phyloP scores from a whole-genome alignment of 768 basidiomycete genomes.

The Russula vinacea region DNA sequence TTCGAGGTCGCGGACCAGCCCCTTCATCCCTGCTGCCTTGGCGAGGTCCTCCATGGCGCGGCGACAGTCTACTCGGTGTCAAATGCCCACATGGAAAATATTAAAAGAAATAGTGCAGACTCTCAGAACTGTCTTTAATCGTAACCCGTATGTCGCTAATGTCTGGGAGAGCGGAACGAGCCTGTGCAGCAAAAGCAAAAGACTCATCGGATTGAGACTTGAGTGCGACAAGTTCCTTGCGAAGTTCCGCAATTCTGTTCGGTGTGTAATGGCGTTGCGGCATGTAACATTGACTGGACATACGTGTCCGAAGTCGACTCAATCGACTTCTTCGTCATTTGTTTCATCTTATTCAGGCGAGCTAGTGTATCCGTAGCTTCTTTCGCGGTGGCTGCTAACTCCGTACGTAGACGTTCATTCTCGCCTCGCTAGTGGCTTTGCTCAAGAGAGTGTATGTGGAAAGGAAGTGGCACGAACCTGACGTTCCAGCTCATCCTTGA shows the following conservation, averaged over 20 bases:
- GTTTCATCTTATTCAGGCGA: slow-evolving; percentile 22
- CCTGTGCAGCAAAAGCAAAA: slow-evolving; percentile 26
- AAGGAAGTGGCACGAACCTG: slow-evolving; percentile 12
- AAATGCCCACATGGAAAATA: not conserved
- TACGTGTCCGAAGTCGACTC: slow-evolving; percentile 20
- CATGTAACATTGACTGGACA: not conserved
- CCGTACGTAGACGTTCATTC: slow-evolving; percentile 25
- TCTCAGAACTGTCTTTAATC: slow-evolving; percentile 21
- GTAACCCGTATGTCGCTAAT: slow-evolving; percentile 18
- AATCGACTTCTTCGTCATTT: slow-evolving; percentile 16
- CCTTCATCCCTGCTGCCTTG: slow-evolving; percentile 20
- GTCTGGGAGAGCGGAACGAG: slow-evolving; percentile 24
- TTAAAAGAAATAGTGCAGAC: slow-evolving; percentile 12
- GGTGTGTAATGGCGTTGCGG: not conserved
- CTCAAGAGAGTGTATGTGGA: not conserved
- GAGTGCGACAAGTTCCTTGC: slow-evolving; percentile 17
- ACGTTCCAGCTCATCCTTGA: slow-evolving; percentile 25
- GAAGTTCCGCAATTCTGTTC: slow-evolving; percentile 26
- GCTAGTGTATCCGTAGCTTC: slow-evolving; percentile 12
- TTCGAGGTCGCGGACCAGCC: slow-evolving; percentile 23
- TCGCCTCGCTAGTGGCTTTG: slow-evolving; percentile 18
- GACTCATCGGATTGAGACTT: slow-evolving; percentile 27
- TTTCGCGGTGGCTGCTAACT: slow-evolving; percentile 8
- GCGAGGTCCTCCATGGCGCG: slow-evolving; percentile 19
- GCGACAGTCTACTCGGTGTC: slow-evolving; percentile 18